A percentile compares a stretch with the other conserved stretches of the same genome.
These are phyloP conservation scores for Penicillium cataractarum DNA, from an alignment of 495 filamentous ascomycete genomes.

Conservation along the genomic window DNA sequence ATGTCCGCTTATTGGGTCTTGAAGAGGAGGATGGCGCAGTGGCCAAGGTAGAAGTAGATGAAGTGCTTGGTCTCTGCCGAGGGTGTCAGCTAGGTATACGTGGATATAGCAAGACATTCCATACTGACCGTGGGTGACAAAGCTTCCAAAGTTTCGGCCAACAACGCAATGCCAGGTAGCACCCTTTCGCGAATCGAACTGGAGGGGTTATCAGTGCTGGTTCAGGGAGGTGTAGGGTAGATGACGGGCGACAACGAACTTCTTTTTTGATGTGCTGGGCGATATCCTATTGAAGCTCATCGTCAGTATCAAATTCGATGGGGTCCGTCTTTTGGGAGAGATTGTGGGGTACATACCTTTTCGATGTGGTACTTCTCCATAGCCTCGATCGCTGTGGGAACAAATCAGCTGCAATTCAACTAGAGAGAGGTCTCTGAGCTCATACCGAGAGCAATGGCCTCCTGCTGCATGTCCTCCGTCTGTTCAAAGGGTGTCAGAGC, in stretches of 20 bases:
- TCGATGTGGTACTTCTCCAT: constrained; percentile 93
- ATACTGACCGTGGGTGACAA: constrained; percentile 89
- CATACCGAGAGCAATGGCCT: constrained; percentile 92
- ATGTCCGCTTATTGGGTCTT: constrained; percentile 80
- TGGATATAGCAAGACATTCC: neutral
- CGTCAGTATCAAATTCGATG: constrained; percentile 22
- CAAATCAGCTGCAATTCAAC: constrained; percentile 26
- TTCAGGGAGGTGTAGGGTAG: constrained; percentile 11
- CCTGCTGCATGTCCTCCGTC: constrained; percentile 96
- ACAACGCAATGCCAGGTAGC: constrained; percentile 99
- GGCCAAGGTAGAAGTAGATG: constrained; percentile 99
- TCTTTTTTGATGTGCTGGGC: constrained; percentile 97
- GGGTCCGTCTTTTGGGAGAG: constrained; percentile 8
- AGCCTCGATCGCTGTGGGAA: constrained; percentile 76
- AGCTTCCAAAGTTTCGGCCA: constrained; percentile 97
- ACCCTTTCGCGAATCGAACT: constrained; percentile 91
- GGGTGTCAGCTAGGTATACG: constrained; percentile 16
- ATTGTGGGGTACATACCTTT: constrained; percentile 61
- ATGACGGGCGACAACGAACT: constrained; percentile 52
- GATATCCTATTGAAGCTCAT: constrained; percentile 67
- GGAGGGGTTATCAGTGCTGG: constrained; percentile 31
- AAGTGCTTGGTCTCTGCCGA: constrained; percentile 94
- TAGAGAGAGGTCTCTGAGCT: neutral
- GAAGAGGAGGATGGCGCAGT: constrained; percentile 97
- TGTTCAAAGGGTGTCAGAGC: constrained; percentile 41